Evolutionary conservation across 108 stramenopile species (phyloP), one percentile per base, ranked within the genome.

Genomic region (Discostella pseudostelligera): DNA sequence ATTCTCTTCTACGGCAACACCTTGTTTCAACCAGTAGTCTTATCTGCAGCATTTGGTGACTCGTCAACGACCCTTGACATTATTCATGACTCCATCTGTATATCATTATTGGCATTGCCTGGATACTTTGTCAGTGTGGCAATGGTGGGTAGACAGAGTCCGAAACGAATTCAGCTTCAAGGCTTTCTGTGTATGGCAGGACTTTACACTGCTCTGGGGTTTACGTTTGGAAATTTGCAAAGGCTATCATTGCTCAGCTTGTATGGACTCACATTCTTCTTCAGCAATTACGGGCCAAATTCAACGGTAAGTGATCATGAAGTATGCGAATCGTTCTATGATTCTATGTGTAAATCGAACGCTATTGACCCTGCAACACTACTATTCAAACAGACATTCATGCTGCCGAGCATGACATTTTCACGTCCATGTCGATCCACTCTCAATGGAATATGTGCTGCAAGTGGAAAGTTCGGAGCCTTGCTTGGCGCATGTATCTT

Each of bases 1-100:
- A 76, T 95, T 14, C 50, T 95, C 39, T 92, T 95, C 69, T 95
- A 95, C 62, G 93, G 93, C 16, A 95, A 95, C 65, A 79, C 89
- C 0, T 62, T 95, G 7, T 95, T 95, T 69, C 90, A 95, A 62
- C 87, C 89, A 1, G 76, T 92, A 58, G 93, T 95, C 2, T 59
- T 95, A 55, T 66, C 79, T 37, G 85, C 93, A 21, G 88, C 88
- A 2, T 95, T 95, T 81, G 93, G 93, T 63, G 39, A 70, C 35
- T 59, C 78, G 3, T 63, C 74, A 20, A 53, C 81, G 8, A 65
- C 75, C 25, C 67, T 56, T 24, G 76, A 67, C 12, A 48, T 42
- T 28, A 65, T 81, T 10, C 53, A 68, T 39, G 80, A 83, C 59
- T 66, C 77, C 20, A 62, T 68, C 11, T 26, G 82, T 1, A 67